Evolutionary conservation across 257 asterid species (phyloP).

Genomic region (Eucommia ulmoides): DNA sequence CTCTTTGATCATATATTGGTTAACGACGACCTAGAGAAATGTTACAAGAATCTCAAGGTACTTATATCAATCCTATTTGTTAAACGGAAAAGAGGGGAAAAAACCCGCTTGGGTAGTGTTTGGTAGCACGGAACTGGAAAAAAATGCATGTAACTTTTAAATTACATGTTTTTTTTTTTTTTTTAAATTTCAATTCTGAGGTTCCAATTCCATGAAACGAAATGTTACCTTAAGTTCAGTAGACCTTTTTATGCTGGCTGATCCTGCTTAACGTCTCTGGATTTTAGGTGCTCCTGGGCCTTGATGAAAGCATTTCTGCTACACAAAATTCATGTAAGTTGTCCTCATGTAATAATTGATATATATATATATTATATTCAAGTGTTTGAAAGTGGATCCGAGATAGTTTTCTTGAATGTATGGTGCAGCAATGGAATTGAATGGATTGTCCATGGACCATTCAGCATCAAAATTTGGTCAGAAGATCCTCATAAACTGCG

Average conservation of each 20-base stretch:
- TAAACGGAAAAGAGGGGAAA: too few species aligned
- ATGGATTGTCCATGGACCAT: constrained; percentile 37
- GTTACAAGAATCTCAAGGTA: constrained; percentile 74
- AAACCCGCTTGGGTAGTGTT: constrained; percentile 1
- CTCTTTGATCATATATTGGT: constrained; percentile 76
- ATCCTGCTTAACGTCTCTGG: constrained; percentile 15
- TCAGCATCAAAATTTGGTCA: constrained; percentile 34
- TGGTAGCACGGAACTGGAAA: neutral
- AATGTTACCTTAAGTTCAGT: too few species aligned
- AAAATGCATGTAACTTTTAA: too few species aligned
- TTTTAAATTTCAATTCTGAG: too few species aligned
- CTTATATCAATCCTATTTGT: too few species aligned
- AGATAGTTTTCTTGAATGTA: neutral
- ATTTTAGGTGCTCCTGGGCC: constrained; percentile 61
- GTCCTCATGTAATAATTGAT: neutral
- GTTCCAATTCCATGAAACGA: too few species aligned
- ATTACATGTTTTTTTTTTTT: too few species aligned
- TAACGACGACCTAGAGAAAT: constrained; percentile 57
- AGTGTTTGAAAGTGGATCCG: too few species aligned
- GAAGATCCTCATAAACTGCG: constrained; percentile 40
- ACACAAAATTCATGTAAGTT: constrained; percentile 38
- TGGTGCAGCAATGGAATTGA: constrained; percentile 23
- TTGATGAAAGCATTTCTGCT: constrained; percentile 23
- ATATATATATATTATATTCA: neutral
- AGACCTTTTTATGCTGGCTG: neutral